Base-by-base conservation (phyloP, 208 protist species). In the Crithidia bombi region DNA sequence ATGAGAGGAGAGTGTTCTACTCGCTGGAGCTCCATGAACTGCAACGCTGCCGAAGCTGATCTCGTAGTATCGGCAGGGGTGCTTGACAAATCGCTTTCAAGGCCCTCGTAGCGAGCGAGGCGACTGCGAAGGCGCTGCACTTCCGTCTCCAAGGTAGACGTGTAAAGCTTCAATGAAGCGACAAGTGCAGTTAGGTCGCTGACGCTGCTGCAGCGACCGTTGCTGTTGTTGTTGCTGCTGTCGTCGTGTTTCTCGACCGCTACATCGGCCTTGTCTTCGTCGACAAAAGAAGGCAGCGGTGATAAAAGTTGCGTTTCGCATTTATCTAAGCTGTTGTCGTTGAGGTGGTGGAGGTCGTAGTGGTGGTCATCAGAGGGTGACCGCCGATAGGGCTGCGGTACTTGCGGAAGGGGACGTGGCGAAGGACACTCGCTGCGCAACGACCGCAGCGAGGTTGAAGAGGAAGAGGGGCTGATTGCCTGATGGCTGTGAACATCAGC, bases 61-160 rank as follows among this genome's bases (percentile, higher is more conserved):
- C 3, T 47, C 6, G 43, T 47, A 21, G 17, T 52, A 4, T 30
- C 5, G 21, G 6, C 47, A n/a, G n/a, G n/a, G 23, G 23, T 30
- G 5, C 2, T 9, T 5, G 50, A 4, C 12, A 32, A 23, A 30
- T 2, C 17, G 3, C 4, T 10, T 36, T 56, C 50, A 6, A 32
- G 4, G 7, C 14, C 50, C 3, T 33, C 50, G 28, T 56, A 38
- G 14, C 30, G 28, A 15, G 50, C 28, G 23, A 56, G 50, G 30
- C 50, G 50, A 14, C 50, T 2, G 14, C 50, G 50, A 9, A 56
- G 50, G 15, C 28, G 28, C 23, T 19, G 6, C 50, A 56, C 50
- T 19, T 56, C 50, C n/a, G 26, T 19, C 30, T 56, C 50, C 50
- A 56, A n/a, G 9, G 50, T 56, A 7, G 50, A 33, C 50, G 50